These are phyloP conservation scores for Globisporangium nagaii DNA, from an alignment of 352 stramenopile species.

Conservation along the genomic window DNA sequence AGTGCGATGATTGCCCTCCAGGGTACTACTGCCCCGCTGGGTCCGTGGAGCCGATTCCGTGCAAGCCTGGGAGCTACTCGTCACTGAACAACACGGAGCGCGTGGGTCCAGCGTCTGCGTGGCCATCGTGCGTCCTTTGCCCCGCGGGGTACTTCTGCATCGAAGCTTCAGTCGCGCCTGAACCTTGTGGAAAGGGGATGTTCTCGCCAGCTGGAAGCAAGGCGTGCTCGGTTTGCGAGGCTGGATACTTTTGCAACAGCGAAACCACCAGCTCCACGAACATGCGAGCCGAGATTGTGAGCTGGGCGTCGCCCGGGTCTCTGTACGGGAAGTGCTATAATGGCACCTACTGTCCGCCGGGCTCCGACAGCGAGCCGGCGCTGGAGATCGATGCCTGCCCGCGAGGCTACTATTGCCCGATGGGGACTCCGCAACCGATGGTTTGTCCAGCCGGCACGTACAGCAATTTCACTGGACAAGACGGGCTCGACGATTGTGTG, in stretches of 20 bases:
- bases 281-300: constrained; percentile 49
- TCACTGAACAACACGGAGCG: constrained; percentile 63
- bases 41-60: constrained; percentile 54
- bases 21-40: constrained; percentile 70
- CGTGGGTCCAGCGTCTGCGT: constrained; percentile 48
- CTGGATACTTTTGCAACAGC: constrained; percentile 78
- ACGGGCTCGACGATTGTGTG: constrained; percentile 66
- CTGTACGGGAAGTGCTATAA: constrained; percentile 83
- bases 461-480: constrained; percentile 77
- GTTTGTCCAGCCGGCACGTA: constrained; percentile 83
- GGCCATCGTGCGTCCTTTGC: constrained; percentile 66
- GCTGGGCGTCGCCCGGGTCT: constrained; percentile 51
- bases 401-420: constrained; percentile 77
- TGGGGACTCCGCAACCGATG: constrained; percentile 49
- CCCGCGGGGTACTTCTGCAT: constrained; percentile 81
- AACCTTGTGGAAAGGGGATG: constrained; percentile 65
- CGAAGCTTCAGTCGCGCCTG: constrained; percentile 45
- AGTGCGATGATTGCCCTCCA: constrained; percentile 76
- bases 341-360: constrained; percentile 75
- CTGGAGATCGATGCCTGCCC: constrained; percentile 71
- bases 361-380: constrained; percentile 63
- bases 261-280: constrained; percentile 53
- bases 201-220: constrained; percentile 54
- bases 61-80: constrained; percentile 73
- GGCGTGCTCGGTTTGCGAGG: constrained; percentile 47